Evolutionary conservation across 73 alveolate genomes (phyloP), one percentile per base, ranked within the genome.

Genomic region (Symbiodinium pilosum): DNA sequence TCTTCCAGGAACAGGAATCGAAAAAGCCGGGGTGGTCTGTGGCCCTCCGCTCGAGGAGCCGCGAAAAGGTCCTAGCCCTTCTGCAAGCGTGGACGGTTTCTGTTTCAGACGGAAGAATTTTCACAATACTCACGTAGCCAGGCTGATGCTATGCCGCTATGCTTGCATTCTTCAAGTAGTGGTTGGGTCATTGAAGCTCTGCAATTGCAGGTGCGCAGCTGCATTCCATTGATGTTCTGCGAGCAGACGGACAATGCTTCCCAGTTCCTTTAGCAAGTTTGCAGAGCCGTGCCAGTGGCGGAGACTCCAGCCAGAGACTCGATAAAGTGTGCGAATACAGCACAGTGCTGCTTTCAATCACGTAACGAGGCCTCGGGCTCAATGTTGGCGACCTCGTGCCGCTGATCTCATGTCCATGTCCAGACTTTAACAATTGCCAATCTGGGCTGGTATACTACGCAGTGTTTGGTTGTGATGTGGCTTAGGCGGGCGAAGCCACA

Each of bases 191-290:
- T n/a, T n/a, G n/a, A n/a, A n/a, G n/a, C n/a, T n/a, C n/a, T n/a
- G n/a, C n/a, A n/a, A n/a, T n/a, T n/a, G 6, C 32, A 6, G 77
- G 32, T 64, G 77, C 12, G 38, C 81, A 28, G 0, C 30, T 28
- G 69, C 95, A 30, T 44, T 5, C 34, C 11, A 73, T 64, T 14
- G 81, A 52, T n/a, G 95, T 88, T 38, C 73, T 88, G 26, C 86
- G 95, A 30, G 87, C 95, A 2, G 86, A 88, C 30, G 95, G 95
- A 47, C 77, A 30, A 14, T 44, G 47, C 47, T 56, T 40, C 40
- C 44, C 71, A 30, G 81, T 88, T 69, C 95, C 95, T 6, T 8
- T 87, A 64, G 84, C 94, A 2, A 24, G 30, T 43, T 52, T 87
- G 94, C 38, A 87, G 81, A 77, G 85, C 40, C 59, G 73, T 54